A percentile compares a stretch with the other conserved stretches of the same genome.
Conservation (phyloP, 352 stramenopile genomes). For the Pythium vanterpoolii region DNA sequence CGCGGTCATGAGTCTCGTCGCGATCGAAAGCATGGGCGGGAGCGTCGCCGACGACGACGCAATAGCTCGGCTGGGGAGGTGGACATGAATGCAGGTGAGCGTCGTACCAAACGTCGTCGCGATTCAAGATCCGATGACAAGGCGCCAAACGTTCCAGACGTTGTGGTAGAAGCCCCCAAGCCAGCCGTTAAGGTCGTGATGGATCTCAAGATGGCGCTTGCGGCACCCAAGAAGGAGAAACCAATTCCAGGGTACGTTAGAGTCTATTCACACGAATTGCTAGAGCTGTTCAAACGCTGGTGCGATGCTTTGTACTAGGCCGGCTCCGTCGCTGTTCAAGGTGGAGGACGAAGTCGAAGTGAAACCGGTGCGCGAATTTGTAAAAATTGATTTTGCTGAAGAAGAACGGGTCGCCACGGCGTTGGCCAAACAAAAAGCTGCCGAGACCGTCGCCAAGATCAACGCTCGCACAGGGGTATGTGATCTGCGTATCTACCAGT, state of each 20-base stretch:
- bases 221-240: slow-evolving; percentile 37
- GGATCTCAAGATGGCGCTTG: slow-evolving; percentile 38
- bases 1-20: slow-evolving; percentile 5
- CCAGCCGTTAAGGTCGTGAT: slow-evolving; percentile 40
- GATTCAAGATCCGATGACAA: slow-evolving; percentile 8
- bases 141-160: not conserved
- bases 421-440: slow-evolving; percentile 26
- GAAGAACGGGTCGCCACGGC: slow-evolving; percentile 32
- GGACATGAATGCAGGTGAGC: slow-evolving; percentile 8
- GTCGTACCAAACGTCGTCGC: slow-evolving; percentile 19
- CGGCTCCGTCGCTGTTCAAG: slow-evolving; percentile 25
- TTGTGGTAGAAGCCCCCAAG: not conserved
- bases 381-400: slow-evolving; percentile 51
- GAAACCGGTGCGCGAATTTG: slow-evolving; percentile 41
- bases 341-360: slow-evolving; percentile 35
- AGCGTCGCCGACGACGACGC: slow-evolving; percentile 23
- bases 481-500: not conserved
- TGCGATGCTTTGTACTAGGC: not conserved
- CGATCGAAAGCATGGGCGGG: slow-evolving; percentile 8
- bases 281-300: not conserved
- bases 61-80: slow-evolving; percentile 19
- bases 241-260: slow-evolving; percentile 23
- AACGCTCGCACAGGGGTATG: slow-evolving; percentile 32
- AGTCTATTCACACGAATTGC: not conserved
- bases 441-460: slow-evolving; percentile 33